phyloP scores from a whole-genome alignment of 768 basidiomycete species.

The Baorangia bicolor region DNA sequence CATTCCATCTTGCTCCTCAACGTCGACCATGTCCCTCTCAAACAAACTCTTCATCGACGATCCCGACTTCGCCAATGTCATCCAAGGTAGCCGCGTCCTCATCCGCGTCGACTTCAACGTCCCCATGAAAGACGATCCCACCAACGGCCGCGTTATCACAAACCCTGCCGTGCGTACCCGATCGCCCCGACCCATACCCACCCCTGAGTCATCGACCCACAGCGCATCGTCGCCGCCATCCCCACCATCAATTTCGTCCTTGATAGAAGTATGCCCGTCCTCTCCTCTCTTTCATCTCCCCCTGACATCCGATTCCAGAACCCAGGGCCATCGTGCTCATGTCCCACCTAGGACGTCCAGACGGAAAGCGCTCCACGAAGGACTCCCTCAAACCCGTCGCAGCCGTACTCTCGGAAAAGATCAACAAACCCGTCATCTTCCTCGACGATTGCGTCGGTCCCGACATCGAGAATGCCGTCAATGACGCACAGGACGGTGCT shows the following conservation, averaged over 20 bases:
- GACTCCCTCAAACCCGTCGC: conserved; percentile 91
- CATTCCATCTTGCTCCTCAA: neutral
- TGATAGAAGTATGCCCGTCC: conserved; percentile 58
- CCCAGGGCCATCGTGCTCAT: conserved; percentile 86
- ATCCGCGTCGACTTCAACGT: conserved; percentile 98
- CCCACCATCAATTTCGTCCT: conserved; percentile 95
- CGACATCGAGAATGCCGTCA: conserved; percentile 78
- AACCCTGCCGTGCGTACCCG: conserved; percentile 82
- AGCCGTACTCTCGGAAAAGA: conserved; percentile 47
- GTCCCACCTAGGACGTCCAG: conserved; percentile 97
- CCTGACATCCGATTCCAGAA: conserved; percentile 40
- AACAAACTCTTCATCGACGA: conserved; percentile 94
- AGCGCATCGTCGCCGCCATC: conserved; percentile 97
- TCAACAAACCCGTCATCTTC: conserved; percentile 73
- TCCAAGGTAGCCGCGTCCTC: conserved; percentile 86
- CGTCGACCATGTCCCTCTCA: conserved; percentile 80
- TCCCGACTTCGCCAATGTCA: conserved; percentile 48
- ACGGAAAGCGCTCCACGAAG: conserved; percentile 85
- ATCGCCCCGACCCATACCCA: neutral
- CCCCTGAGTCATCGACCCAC: conserved; percentile 14
- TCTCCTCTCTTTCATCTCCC: neutral
- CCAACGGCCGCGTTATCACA: conserved; percentile 88
- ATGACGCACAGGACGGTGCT: conserved; percentile 55
- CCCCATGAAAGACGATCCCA: conserved; percentile 68
- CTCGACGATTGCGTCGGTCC: conserved; percentile 82